phyloP scores from a whole-genome alignment of 169 alveolate species.

The Plasmodium relictum region DNA sequence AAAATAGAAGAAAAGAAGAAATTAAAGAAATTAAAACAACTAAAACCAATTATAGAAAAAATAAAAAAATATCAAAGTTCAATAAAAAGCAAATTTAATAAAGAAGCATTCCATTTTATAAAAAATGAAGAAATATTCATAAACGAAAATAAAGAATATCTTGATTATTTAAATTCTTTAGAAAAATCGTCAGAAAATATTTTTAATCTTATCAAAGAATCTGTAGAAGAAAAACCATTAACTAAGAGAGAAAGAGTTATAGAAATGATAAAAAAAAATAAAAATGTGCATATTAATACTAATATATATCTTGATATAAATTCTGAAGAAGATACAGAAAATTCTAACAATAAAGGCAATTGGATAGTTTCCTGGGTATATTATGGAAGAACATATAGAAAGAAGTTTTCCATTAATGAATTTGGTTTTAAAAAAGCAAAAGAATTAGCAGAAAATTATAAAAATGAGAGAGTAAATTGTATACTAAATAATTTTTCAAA shows the following conservation, averaged over 20 bases:
- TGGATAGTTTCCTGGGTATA: slow-evolving; percentile 84
- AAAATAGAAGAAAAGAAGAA: slow-evolving; percentile 13
- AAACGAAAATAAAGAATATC: background rate
- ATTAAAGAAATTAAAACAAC: background rate
- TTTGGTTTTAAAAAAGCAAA: slow-evolving; percentile 82
- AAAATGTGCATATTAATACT: background rate
- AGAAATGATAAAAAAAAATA: background rate
- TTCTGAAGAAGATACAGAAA: background rate
- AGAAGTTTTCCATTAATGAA: slow-evolving; percentile 70
- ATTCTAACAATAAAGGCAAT: slow-evolving; percentile 48
- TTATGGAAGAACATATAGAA: slow-evolving; percentile 80
- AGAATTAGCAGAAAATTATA: slow-evolving; percentile 82
- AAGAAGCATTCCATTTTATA: background rate
- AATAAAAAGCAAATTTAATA: too few species aligned
- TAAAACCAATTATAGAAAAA: background rate
- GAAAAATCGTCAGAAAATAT: background rate
- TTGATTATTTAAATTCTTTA: background rate
- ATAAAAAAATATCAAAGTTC: background rate
- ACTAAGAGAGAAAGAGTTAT: slow-evolving; percentile 14
- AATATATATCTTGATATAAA: background rate
- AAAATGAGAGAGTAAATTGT: slow-evolving; percentile 79
- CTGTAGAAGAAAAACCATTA: background rate
- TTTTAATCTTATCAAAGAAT: background rate
- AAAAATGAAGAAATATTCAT: background rate
- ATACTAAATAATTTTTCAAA: slow-evolving; percentile 34